Evolutionary conservation across 768 basidiomycete species (phyloP), one percentile per base, ranked within the genome.

Genomic region (Fomitopsis serialis): DNA sequence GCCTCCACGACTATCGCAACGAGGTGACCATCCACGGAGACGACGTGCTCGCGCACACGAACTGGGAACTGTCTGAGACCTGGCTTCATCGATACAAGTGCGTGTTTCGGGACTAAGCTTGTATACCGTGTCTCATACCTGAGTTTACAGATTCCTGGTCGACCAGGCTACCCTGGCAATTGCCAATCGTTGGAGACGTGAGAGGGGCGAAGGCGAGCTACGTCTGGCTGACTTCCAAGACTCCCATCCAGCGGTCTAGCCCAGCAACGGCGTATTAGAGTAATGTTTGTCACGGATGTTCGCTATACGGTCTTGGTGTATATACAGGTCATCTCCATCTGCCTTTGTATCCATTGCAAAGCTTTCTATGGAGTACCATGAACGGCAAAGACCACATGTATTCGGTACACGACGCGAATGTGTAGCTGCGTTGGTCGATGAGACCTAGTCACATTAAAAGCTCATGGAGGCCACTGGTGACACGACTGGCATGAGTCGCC

Each of bases 31-130:
- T 95, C 42, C 93, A 97, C 54, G 92, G 92, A 12, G 90, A 96
- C 59, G 94, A 98, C 62, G 88, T 93, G 21, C 75, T 97, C n/a
- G 84, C 85, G 3, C 91, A 96, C 60, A 74, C 71, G 42, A 94
- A 91, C 62, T 97, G 94, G 92, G 95, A 98, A 69, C 76, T 97
- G 37, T 75, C 78, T 15, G 92, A 94, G 63, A 74, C 76, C 49
- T 97, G 92, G 82, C 74, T 97, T 43, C 78, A 82, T 53, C 82
- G 88, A 69, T 95, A 89, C 59, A 84, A 84, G 93, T 92, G 46
- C 42, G 82, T 71, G 13, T 3, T 35, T 24, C 44, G n/a, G 19
- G 21, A 34, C 24, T 29, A 21, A 32, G 11, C 29, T 6, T 11
- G 9, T 48, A 8, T 19, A 2, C 11, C 24, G 27, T 46, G 58